Base-by-base conservation (phyloP, 75 land plant species). In the Chamaecyparis obtusa region DNA sequence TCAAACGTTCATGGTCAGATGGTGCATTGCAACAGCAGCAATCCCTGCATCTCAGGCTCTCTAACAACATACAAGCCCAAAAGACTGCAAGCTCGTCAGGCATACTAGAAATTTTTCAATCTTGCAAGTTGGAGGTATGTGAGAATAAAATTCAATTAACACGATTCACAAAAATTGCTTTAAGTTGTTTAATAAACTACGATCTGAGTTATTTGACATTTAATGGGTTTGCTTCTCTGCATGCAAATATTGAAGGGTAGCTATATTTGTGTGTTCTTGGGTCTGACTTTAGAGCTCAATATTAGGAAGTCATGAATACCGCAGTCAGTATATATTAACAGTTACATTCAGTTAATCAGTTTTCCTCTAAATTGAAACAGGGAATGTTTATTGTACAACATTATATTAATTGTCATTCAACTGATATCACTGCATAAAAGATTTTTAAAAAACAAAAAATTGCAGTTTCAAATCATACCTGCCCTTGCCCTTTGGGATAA, bases 401-500 rank as follows among this genome's bases (percentile, higher is more conserved):
- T 46, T 81, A 81, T 17, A 81, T 27, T 78, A n/a, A 11, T 79
- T 46, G 41, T 81, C 44, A 44, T 81, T 44, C 51, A 19, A 81
- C n/a, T 11, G 9, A 81, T 27, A 39, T 43, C 51, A 81, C 21
- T 21, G 48, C 3, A 46, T 81, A 24, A 78, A 80, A 24, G 83
- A 44, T n/a, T 11, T 27, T 81, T 46, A 16, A 27, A 81, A 46
- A 21, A 81, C 27, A 21, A 24, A 9, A 41, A 32, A 14, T 72
- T 44, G 30, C 24, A 51, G n/a, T 16, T 49, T 77, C 57, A 60
- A 77, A 51, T 14, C 86, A 84, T 88, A 96, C 99, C 95, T 95
- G 93, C 89, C 93, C 87, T 94, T 91, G 69, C 90, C 93, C 11
- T 88, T 86, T 54, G 92, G 77, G 44, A 89, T 88, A 77, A 96